Conservation (phyloP, 1,284 basidiomycete species). For the Phlebopus sp. region DNA sequence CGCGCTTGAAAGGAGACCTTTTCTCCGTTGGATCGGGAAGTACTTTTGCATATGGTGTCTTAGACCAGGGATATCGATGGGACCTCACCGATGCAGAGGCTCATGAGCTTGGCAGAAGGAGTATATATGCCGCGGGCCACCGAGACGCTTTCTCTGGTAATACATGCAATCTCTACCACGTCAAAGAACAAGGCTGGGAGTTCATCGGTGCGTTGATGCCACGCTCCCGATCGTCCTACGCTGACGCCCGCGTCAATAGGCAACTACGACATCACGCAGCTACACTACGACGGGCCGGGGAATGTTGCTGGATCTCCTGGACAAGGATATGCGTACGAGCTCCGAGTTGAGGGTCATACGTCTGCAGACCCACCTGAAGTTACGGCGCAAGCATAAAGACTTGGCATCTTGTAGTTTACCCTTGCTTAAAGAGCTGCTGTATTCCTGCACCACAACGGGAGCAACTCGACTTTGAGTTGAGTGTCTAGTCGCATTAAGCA, state of each 20-base stretch:
- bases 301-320: constrained; percentile 56
- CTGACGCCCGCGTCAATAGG: constrained; percentile 42
- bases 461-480: not conserved
- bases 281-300: constrained; percentile 83
- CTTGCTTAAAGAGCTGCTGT: constrained; percentile 2
- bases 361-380: constrained; percentile 19
- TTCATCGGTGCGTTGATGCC: constrained; percentile 70
- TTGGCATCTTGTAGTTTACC: constrained; percentile 15
- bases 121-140: constrained; percentile 97
- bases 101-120: constrained; percentile 89
- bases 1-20: constrained; percentile 91
- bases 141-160: constrained; percentile 98
- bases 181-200: constrained; percentile 91
- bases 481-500: too few species aligned
- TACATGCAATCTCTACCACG: constrained; percentile 94
- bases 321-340: constrained; percentile 72
- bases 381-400: constrained; percentile 17
- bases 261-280: constrained; percentile 76
- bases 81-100: constrained; percentile 94
- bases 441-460: not conserved
- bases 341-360: constrained; percentile 46
- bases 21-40: constrained; percentile 99
- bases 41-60: constrained; percentile 97
- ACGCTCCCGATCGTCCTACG: not conserved
- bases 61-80: constrained; percentile 96